A percentile compares a stretch with the other conserved stretches of the same genome.
Conservation (phyloP, 495 filamentous ascomycete species). For the Tuber aestivum region DNA sequence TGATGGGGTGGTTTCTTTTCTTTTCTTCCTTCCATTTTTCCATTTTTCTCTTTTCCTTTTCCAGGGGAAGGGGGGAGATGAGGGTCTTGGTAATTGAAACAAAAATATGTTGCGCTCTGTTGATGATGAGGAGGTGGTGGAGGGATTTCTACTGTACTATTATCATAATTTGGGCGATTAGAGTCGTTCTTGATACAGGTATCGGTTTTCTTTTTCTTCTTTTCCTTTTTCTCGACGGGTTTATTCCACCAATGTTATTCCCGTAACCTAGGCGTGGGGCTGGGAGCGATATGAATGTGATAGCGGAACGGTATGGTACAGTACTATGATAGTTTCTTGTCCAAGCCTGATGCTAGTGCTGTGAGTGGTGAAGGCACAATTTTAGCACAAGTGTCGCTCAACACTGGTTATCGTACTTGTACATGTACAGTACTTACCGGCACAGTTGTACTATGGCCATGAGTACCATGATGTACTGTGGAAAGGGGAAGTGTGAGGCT, state of each 20-base stretch:
- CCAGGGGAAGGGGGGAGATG: background rate
- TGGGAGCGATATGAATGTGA: background rate
- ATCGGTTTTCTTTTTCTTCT: no score
- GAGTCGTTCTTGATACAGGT: background rate
- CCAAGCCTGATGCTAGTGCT: background rate
- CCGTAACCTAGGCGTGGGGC: background rate
- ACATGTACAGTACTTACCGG: no score
- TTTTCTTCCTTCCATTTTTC: background rate
- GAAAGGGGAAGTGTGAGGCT: background rate
- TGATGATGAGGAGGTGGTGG: background rate
- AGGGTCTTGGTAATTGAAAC: background rate
- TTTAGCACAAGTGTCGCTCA: background rate
- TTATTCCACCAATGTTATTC: background rate
- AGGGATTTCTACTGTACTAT: background rate
- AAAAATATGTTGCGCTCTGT: background rate
- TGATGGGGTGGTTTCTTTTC: conserved; percentile 1
- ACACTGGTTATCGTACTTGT: background rate
- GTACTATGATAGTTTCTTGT: background rate
- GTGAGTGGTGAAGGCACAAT: background rate
- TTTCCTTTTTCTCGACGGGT: background rate
- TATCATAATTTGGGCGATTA: background rate
- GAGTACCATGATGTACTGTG: background rate
- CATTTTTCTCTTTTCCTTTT: background rate
- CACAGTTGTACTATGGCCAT: no score
- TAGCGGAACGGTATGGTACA: no score